Evolutionary conservation across 305 asterid species (phyloP), one percentile per base, ranked within the genome.

Genomic region (Rubia tinctorum): DNA sequence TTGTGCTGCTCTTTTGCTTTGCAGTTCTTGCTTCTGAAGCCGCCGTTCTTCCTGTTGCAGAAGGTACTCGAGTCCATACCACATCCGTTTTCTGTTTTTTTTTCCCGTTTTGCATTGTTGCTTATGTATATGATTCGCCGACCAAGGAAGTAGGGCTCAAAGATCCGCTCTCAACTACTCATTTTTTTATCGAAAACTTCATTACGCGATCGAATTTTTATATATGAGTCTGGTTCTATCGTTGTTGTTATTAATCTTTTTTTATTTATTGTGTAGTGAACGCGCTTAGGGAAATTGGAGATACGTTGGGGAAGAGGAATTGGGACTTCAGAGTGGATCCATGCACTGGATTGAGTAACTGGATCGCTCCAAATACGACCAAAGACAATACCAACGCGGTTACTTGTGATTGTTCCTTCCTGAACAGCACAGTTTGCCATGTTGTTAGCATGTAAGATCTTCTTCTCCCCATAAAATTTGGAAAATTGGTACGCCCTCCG

Each of bases 271-370:
- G 0, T 8, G 5, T 75, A 89, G 96, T 86, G 82, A 77, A 40
- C 13, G 78, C 86, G 45, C 43, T 89, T 82, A 14, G 18, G 84
- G 74, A 25, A 66, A 83, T 89, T 43, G 96, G 75, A 10, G 53
- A 59, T 44, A 84, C 71, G 1, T 11, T 89, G 62, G 90, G 89
- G 73, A 89, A 89, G 70, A 76, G 0, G 65, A 67, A 87, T 39
- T 87, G 96, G 96, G 37, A 89, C 71, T 87, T 89, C 68, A 73
- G 17, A 10, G 90, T 81, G 72, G 88, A 89, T 84, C 96, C 96
- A 18, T 89, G 96, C 76, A 78, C 82, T 69, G 85, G 86, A 68
- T 14, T 2, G 2, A 43, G 60, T 75, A 78, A 83, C 68, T 89
- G 96, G 96, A 43, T 0, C 0, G 63, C 66, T 64, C 83, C 4